Evolutionary conservation across 2,329 filamentous ascomycete species (phyloP).

Genomic region (Hypoxylon sp.): DNA sequence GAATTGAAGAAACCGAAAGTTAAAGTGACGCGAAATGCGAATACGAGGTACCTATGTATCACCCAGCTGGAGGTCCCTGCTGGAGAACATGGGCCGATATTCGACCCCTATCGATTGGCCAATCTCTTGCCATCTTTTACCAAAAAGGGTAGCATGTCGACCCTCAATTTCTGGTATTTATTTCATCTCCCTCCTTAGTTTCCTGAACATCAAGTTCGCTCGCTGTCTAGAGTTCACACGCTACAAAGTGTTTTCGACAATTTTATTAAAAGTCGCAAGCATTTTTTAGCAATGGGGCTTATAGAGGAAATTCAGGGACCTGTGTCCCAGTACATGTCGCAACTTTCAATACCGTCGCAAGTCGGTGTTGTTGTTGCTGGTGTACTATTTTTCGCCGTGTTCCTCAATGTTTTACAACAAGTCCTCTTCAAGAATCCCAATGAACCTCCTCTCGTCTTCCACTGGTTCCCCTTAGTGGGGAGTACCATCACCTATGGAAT

Average conservation of each 20-base stretch:
- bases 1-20: background rate
- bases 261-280: constrained; percentile 18
- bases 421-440: constrained; percentile 82
- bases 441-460: constrained; percentile 82
- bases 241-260: constrained; percentile 18
- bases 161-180: constrained; percentile 32
- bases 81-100: constrained; percentile 21
- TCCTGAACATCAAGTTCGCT: constrained; percentile 5
- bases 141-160: constrained; percentile 23
- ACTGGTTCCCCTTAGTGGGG: constrained; percentile 84
- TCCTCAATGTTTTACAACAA: constrained; percentile 83
- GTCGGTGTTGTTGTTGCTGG: constrained; percentile 54
- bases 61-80: background rate
- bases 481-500: constrained; percentile 96
- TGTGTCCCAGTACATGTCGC: constrained; percentile 58
- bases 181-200: constrained; percentile 23
- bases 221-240: constrained; percentile 2
- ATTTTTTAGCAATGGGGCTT: constrained; percentile 59
- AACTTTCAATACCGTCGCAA: constrained; percentile 59
- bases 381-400: constrained; percentile 64
- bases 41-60: constrained; percentile 36
- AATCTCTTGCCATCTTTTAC: constrained; percentile 37
- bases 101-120: constrained; percentile 36
- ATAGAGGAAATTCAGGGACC: constrained; percentile 61
- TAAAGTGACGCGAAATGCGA: constrained; percentile 22